Evolutionary conservation across 257 asterid species (phyloP).

Genomic region (Apocynum venetum): DNA sequence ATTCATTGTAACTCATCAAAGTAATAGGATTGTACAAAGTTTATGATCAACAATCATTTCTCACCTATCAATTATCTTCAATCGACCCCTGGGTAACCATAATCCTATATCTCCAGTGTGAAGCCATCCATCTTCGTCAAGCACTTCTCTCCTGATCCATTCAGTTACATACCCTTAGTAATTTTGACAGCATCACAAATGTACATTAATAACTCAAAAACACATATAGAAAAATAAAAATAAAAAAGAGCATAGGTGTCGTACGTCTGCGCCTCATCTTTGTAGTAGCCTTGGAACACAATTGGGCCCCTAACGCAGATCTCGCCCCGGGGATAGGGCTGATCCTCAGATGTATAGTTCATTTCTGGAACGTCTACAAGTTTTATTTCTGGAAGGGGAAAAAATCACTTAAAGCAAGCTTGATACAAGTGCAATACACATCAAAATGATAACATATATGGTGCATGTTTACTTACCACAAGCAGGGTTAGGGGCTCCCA

Average conservation of each 20-base stretch:
- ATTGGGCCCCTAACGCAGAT: constrained; percentile 91
- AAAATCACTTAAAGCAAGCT: background rate
- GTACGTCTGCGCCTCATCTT: constrained; percentile 88
- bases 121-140: constrained; percentile 85
- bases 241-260: constrained; percentile 13
- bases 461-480: constrained; percentile 55
- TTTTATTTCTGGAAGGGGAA: constrained; percentile 58
- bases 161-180: background rate
- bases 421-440: background rate
- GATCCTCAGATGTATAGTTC: constrained; percentile 87
- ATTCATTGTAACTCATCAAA: background rate
- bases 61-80: constrained; percentile 90
- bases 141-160: constrained; percentile 71
- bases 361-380: constrained; percentile 95
- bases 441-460: background rate
- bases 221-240: background rate
- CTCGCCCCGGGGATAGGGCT: constrained; percentile 94
- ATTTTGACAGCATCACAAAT: background rate
- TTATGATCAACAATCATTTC: background rate
- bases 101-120: constrained; percentile 95
- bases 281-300: constrained; percentile 82
- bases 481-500: constrained; percentile 90
- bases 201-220: background rate
- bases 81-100: constrained; percentile 93
- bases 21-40: background rate